Base-by-base conservation (phyloP, 176 grass and related monocot genomes). In the Urochloa ruziziensis region DNA sequence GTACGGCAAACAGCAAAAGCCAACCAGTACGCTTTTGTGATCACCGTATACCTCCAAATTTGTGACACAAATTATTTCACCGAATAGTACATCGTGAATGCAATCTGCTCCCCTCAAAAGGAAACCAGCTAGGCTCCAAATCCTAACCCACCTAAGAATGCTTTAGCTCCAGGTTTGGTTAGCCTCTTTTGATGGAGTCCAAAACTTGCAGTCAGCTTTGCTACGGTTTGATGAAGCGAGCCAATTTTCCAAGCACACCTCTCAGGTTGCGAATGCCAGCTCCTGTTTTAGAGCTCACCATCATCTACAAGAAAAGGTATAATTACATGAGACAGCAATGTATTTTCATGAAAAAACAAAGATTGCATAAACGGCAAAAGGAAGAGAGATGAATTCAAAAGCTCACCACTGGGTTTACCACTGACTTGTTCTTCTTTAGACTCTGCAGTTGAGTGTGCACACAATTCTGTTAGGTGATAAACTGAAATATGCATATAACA, bases 201-300 rank as follows among this genome's bases (percentile, higher is more conserved):
- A 21, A 24, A 53, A 24, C 15, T 30, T 19, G 54, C 68, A 16
- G 24, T 80, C 30, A 32, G n/a, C 65, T 68, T 74, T 61, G 34
- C 77, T 96, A 96, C 15, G 93, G 96, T 43, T 96, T 96, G 25
- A 90, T 57, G 80, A 92, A 99, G 44, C 96, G 96, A 67, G 85
- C 82, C 34, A 96, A 43, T 57, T 96, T 99, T 34, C 90, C 87
- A 1, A 96, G 89, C 70, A 94, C 68, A 0, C 91, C 83, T 88
- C 96, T 90, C 71, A 96, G 73, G 67, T 88, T 84, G 46, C 87
- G 83, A 24, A 95, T 78, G 21, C 93, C 96, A 2, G 89, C 96
- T 62, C 93, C 96, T 30, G 93, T 88, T 81, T 95, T 95, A 8
- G 96, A 98, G 87, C 91, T 98, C 87, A 90, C 87, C 91, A 95